A percentile compares a stretch with the other conserved stretches of the same genome.
phyloP scores from a whole-genome alignment of 1,284 basidiomycete genomes.

The Volvariella volvacea region DNA sequence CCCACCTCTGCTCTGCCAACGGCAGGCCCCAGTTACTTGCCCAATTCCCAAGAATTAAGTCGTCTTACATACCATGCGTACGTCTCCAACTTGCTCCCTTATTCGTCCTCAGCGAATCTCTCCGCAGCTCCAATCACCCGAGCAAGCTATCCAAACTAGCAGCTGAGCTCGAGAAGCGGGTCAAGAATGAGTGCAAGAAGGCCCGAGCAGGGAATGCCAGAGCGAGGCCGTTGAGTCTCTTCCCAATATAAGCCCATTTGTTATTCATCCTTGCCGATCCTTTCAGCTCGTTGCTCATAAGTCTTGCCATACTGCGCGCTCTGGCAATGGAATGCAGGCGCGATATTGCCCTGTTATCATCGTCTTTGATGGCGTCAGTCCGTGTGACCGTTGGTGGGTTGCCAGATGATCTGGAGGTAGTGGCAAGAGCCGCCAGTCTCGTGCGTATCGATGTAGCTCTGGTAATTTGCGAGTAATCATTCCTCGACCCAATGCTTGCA shows the following conservation, averaged over 20 bases:
- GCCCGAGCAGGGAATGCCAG: constrained; percentile 69
- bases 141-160: constrained; percentile 86
- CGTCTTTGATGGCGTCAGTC: constrained; percentile 72
- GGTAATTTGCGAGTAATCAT: constrained; percentile 1
- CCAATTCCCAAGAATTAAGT: constrained; percentile 87
- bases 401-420: constrained; percentile 77
- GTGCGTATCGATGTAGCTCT: constrained; percentile 39
- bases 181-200: constrained; percentile 62
- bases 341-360: constrained; percentile 80
- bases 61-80: constrained; percentile 88
- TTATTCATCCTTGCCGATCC: constrained; percentile 3
- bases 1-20: constrained; percentile 71
- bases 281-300: constrained; percentile 76
- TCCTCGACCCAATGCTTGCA: constrained; percentile 27
- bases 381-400: constrained; percentile 59
- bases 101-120: constrained; percentile 7
- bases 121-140: constrained; percentile 65
- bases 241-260: constrained; percentile 3
- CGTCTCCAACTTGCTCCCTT: constrained; percentile 10
- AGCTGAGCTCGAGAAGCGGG: constrained; percentile 76
- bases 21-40: constrained; percentile 75
- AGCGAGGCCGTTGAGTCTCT: constrained; percentile 66
- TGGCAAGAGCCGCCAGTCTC: constrained; percentile 76
- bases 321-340: constrained; percentile 87
- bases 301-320: constrained; percentile 79